phyloP scores from a whole-genome alignment of 2,329 filamentous ascomycete species.

The Dissoconium aciculare region DNA sequence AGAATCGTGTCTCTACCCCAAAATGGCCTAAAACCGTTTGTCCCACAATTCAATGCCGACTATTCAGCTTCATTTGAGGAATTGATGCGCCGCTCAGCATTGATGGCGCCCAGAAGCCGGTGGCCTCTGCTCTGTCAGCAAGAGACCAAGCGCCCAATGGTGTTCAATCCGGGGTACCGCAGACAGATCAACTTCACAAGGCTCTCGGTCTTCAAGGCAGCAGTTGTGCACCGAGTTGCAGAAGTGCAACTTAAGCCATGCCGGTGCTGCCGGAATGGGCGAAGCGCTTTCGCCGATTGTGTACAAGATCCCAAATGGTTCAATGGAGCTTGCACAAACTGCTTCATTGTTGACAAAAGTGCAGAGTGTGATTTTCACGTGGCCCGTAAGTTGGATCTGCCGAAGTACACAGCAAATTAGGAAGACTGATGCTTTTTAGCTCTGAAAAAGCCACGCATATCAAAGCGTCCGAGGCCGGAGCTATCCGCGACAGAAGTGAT shows the following conservation, averaged over 20 bases:
- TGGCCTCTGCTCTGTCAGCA: not conserved
- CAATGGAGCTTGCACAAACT: conserved; percentile 2
- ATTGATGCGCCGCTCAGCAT: not conserved
- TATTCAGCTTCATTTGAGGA: not conserved
- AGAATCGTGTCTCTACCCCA: not conserved
- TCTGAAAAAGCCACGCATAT: not conserved
- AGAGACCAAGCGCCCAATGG: not conserved
- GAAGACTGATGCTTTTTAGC: too few relatives aligned
- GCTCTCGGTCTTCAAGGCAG: not conserved
- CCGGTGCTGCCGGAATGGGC: not conserved
- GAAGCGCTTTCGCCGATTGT: conserved; percentile 1
- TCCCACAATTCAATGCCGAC: conserved; percentile 1
- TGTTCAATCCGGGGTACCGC: not conserved
- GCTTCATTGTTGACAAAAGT: not conserved
- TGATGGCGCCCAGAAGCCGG: not conserved
- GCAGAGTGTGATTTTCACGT: conserved; percentile 1
- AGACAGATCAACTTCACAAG: not conserved
- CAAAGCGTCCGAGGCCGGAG: not conserved
- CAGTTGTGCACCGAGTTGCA: not conserved
- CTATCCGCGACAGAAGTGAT: not conserved
- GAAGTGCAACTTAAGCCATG: not conserved
- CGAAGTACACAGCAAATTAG: not conserved
- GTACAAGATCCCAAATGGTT: not conserved
- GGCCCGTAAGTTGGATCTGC: not conserved
- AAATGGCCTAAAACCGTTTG: not conserved